phyloP scores from a whole-genome alignment of 2,329 filamentous ascomycete species.

The Geosmithia morbida region DNA sequence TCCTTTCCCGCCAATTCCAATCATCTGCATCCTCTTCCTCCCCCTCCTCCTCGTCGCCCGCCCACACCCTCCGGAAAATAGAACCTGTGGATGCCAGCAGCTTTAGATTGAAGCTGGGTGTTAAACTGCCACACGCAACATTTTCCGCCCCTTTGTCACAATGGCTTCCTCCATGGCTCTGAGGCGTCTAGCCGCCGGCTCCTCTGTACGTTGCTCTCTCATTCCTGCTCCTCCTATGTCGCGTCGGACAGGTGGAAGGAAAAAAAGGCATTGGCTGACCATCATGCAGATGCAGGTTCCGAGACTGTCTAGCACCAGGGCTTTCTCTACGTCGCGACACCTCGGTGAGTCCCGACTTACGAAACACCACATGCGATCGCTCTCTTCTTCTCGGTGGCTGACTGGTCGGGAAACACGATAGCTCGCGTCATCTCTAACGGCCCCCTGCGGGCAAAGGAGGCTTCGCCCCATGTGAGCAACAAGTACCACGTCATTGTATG shows the following conservation, averaged over 20 bases:
- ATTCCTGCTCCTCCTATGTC: constrained; percentile 6
- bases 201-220: constrained; percentile 32
- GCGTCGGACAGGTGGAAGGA: background rate
- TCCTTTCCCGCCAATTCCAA: too few relatives aligned
- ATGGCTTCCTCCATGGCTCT: constrained; percentile 52
- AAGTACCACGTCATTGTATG: constrained; percentile 91
- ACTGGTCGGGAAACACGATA: constrained; percentile 14
- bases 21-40: too few relatives aligned
- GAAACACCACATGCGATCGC: background rate
- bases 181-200: constrained; percentile 42
- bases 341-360: constrained; percentile 41
- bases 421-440: constrained; percentile 77
- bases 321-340: constrained; percentile 78
- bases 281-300: constrained; percentile 36
- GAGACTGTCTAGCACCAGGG: constrained; percentile 47
- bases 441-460: constrained; percentile 85
- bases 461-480: constrained; percentile 68
- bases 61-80: constrained; percentile 10
- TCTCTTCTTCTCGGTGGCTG: background rate
- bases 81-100: constrained; percentile 12
- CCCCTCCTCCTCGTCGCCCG: background rate
- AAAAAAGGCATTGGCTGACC: background rate
- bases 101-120: background rate
- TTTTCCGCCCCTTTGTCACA: background rate
- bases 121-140: background rate